Evolutionary conservation across 768 basidiomycete genomes (phyloP), one percentile per base, ranked within the genome.

Genomic region (Tylopilus rubrobrunneus): DNA sequence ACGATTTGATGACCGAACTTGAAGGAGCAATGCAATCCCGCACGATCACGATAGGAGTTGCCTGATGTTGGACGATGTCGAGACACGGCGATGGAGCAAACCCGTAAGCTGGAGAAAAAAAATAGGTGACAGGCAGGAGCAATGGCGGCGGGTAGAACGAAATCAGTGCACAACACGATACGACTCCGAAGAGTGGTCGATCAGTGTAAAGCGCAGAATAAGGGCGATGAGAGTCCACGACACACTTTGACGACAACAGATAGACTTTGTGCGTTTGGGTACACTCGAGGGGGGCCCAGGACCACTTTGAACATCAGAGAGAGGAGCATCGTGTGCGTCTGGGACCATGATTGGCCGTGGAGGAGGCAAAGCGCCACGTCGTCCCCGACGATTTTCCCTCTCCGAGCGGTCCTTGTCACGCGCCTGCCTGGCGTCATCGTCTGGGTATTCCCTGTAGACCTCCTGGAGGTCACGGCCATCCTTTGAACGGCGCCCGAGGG

Each of bases 341-440:
- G 83, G 82, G 7, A 85, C 81, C 59, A 89, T 84, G 58, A 93
- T 91, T 47, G 91, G 90, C 65, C 89, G 86, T 17, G 90, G 90
- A 15, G 90, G 90, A 11, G 91, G 90, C 17, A 89, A 76, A 40
- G 66, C 64, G 28, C 78, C 74, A 51, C 86, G 84, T 46, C 78
- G 80, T 29, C 69, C 61, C 34, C 59, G 67, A 57, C 71, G 71
- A 51, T 65, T 60, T 9, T 67, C 69, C 37, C 54, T 60, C 49
- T 70, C 67, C 41, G 68, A 53, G 51, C 77, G 76, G 34, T 74
- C 71, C 45, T 73, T 66, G 53, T 62, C 59, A 36, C 71, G 64
- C 12, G 43, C 45, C 46, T 63, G 67, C 51, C 56, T 67, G 47
- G 55, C 43, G 17, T 68, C 67, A 10, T 78, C 78, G 45, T 79